phyloP scores from a whole-genome alignment of 352 stramenopile species.

The Aphanomyces invadans region DNA sequence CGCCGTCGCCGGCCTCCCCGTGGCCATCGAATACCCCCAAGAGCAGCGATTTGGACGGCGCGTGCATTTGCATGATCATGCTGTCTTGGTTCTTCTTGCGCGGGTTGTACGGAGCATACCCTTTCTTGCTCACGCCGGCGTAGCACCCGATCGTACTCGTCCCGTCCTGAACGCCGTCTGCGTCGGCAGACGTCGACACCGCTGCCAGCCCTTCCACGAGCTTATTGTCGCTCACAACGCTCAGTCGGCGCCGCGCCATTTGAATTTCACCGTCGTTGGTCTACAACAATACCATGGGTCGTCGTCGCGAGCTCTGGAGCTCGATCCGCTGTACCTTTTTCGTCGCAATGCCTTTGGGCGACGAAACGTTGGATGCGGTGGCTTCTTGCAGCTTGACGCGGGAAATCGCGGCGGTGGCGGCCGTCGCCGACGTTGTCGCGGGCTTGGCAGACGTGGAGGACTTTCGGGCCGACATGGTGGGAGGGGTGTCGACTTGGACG shows the following conservation, averaged over 20 bases:
- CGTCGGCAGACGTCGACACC: slow-evolving; percentile 42
- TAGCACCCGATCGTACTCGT: slow-evolving; percentile 54
- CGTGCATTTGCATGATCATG: slow-evolving; percentile 92
- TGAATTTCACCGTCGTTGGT: slow-evolving; percentile 19
- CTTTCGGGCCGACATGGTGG: slow-evolving; percentile 3
- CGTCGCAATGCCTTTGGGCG: slow-evolving; percentile 67
- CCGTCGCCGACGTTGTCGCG: neutral
- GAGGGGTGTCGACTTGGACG: neutral
- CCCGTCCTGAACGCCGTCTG: slow-evolving; percentile 57
- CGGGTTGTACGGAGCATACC: slow-evolving; percentile 89
- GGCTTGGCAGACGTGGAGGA: neutral
- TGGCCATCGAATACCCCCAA: slow-evolving; percentile 96
- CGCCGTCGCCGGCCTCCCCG: slow-evolving; percentile 91
- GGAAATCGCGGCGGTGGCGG: slow-evolving; percentile 20
- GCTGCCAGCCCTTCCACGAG: slow-evolving; percentile 68
- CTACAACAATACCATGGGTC: neutral
- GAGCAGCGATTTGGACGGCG: slow-evolving; percentile 86
- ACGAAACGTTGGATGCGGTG: slow-evolving; percentile 60
- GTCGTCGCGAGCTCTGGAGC: neutral
- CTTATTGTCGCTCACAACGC: slow-evolving; percentile 75
- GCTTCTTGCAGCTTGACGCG: slow-evolving; percentile 57
- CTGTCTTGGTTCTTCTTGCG: slow-evolving; percentile 98
- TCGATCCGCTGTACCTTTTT: slow-evolving; percentile 33
- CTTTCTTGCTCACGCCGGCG: slow-evolving; percentile 72
- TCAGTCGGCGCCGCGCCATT: slow-evolving; percentile 56